Base-by-base conservation (phyloP, 2,329 filamentous ascomycete genomes). In the Zalaria sp. region DNA sequence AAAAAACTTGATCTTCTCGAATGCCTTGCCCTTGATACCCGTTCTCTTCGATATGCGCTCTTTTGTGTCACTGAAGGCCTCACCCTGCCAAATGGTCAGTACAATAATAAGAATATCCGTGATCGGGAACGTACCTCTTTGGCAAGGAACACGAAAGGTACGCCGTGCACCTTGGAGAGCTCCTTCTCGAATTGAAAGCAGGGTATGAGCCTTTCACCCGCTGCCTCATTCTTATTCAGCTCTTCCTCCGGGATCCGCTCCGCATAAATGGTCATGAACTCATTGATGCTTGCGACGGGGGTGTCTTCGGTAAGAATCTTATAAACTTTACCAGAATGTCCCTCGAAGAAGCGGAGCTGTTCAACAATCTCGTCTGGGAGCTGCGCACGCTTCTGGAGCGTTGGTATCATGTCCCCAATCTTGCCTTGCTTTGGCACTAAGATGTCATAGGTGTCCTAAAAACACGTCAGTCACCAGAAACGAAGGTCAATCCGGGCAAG, bases 1-100 rank as follows among this genome's bases (percentile, higher is more conserved):
- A 5, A 87, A 83, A 67, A 98, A 95, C 63, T 93, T 95, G 62
- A 98, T 91, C 71, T 96, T 96, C 62, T 98, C 89, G 51, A 98
- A 88, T 50, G 86, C 86, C 70, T 98, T 98, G 61, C 91, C 93
- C 64, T 95, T 95, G 65, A 98, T 80, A 26, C 88, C 88, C 1
- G 85, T 94, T 45, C 89, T 75, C 61, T 88, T 89, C 52, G 91
- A 88, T 3, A 98, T 69, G n/a, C 91, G 79, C 64, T 93, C 86
- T 67, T 89, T 95, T 35, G 88, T 95, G 29, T 96, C 85, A 44
- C 77, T 79, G 63, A 98, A 96, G 34, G 72, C 70, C 60, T 98
- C 91, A 41, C 79, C 83, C 77, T 89, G 40, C 5, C 43, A 8
- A 4, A 4, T 18, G 45, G 45, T 59, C 50, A 53, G 53, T 41